Percentiles rank a stretch among this genome's conserved stretches.
Conservation (phyloP, 1,139 yeast genomes). For the Komagataea norvegica region DNA sequence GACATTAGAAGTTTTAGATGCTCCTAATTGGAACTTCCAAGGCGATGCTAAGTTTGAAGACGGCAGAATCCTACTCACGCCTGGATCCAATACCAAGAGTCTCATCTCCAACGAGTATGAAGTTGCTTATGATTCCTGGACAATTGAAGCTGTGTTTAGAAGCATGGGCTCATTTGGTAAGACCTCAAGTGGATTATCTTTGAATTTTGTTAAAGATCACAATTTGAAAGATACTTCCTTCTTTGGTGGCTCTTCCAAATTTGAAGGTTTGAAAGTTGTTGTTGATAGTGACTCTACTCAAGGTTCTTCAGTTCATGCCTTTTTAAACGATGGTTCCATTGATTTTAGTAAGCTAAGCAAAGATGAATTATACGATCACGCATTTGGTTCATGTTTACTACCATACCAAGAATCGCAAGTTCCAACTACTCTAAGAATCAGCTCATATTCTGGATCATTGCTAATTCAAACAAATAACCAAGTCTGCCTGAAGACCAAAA, state of each 20-base stretch:
- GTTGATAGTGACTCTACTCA: slow-evolving; percentile 39
- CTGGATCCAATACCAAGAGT: slow-evolving; percentile 39
- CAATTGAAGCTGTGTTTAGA: slow-evolving; percentile 58
- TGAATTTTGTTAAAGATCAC: slow-evolving; percentile 31
- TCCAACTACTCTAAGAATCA: slow-evolving; percentile 62
- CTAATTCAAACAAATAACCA: slow-evolving; percentile 68
- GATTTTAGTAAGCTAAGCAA: slow-evolving; percentile 25
- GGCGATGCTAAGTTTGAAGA: slow-evolving; percentile 34
- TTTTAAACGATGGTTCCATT: slow-evolving; percentile 51
- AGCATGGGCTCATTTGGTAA: slow-evolving; percentile 45
- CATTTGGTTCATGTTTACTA: slow-evolving; percentile 55
- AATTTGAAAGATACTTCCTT: slow-evolving; percentile 26
- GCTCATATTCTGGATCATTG: slow-evolving; percentile 48
- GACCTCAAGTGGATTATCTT: slow-evolving; percentile 30
- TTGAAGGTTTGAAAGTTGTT: slow-evolving; percentile 58
- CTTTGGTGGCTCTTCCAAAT: slow-evolving; percentile 48
- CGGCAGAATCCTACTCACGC: slow-evolving; percentile 43
- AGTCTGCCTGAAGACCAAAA: slow-evolving; percentile 61
- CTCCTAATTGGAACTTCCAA: slow-evolving; percentile 32
- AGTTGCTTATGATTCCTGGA: slow-evolving; percentile 41
- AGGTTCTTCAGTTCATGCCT: slow-evolving; percentile 51
- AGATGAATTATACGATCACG: slow-evolving; percentile 29
- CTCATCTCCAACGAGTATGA: slow-evolving; percentile 40
- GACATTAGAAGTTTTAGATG: slow-evolving; percentile 20
- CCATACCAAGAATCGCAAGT: slow-evolving; percentile 62